These are phyloP conservation scores for Yarrowia sp. DNA, from an alignment of 805 yeast species.

Conservation along the genomic window DNA sequence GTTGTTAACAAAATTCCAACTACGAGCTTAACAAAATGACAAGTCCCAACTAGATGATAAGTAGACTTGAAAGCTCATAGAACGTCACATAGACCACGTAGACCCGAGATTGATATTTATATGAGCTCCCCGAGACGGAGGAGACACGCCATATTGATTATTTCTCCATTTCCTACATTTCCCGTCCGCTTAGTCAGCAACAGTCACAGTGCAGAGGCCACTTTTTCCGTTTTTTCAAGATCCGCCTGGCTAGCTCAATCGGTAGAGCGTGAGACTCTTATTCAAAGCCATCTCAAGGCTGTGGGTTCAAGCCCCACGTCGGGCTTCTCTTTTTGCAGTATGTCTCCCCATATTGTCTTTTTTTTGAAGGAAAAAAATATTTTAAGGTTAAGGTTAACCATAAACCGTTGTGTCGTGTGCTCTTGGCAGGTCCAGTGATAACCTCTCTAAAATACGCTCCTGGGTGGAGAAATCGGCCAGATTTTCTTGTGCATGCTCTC, in stretches of 20 bases:
- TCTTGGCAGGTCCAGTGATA: not conserved
- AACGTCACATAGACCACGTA: no score
- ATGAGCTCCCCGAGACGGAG: no score
- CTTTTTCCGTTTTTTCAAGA: not conserved
- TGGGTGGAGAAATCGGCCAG: no score
- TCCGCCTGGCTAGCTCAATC: constrained; percentile 38
- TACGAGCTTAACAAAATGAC: not conserved
- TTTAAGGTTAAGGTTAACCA: not conserved
- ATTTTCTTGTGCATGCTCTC: no score
- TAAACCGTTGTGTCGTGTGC: constrained; percentile 20
- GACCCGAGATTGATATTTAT: no score
- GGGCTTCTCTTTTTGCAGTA: constrained; percentile 17
- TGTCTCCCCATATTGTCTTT: not conserved
- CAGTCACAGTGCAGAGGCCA: not conserved
- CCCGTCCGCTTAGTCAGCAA: constrained; percentile 2
- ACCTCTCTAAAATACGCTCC: no score
- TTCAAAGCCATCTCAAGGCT: constrained; percentile 36
- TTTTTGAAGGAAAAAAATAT: not conserved
- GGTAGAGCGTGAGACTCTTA: constrained; percentile 39
- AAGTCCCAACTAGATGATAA: no score
- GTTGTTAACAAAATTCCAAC: no score
- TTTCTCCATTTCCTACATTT: not conserved
- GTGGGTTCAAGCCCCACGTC: constrained; percentile 40
- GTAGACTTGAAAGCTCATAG: no score
- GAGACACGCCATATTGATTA: no score